Conservation (phyloP, 1,284 basidiomycete species). For the Dichomitus squalens region DNA sequence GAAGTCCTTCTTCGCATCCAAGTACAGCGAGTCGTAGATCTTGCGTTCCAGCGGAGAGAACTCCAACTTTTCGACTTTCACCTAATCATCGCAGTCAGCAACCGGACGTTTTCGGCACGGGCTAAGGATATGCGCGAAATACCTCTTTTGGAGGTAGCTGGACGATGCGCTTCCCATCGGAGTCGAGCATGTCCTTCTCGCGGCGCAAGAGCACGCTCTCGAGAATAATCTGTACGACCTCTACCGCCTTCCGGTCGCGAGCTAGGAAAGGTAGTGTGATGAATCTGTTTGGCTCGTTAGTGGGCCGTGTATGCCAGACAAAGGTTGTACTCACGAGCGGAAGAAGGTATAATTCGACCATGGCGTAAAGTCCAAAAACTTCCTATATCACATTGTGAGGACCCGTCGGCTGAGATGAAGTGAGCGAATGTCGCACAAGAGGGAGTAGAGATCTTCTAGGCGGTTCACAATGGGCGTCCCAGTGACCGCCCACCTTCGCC, state of each 20-base stretch:
- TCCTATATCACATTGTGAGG: constrained; percentile 49
- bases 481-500: constrained; percentile 90
- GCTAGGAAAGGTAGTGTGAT: constrained; percentile 88
- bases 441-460: constrained; percentile 89
- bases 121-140: not conserved
- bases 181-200: constrained; percentile 93
- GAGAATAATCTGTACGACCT: constrained; percentile 91
- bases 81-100: constrained; percentile 32
- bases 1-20: constrained; percentile 69
- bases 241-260: constrained; percentile 87
- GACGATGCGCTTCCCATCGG: constrained; percentile 87
- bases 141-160: constrained; percentile 88
- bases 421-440: constrained; percentile 71
- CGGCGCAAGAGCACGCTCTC: constrained; percentile 89
- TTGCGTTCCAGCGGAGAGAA: constrained; percentile 79
- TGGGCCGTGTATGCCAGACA: not conserved
- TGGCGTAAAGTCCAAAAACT: constrained; percentile 88
- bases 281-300: constrained; percentile 53
- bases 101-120: constrained; percentile 37
- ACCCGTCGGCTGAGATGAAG: too few species aligned
- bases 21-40: constrained; percentile 81
- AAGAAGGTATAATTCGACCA: constrained; percentile 92
- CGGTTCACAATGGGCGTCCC: constrained; percentile 97
- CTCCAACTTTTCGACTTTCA: constrained; percentile 63
- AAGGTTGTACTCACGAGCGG: constrained; percentile 61